Percentiles rank a stretch among this genome's conserved stretches.
phyloP scores from a whole-genome alignment of 371 early-diverging fungal species.

The Mortierella sp. region DNA sequence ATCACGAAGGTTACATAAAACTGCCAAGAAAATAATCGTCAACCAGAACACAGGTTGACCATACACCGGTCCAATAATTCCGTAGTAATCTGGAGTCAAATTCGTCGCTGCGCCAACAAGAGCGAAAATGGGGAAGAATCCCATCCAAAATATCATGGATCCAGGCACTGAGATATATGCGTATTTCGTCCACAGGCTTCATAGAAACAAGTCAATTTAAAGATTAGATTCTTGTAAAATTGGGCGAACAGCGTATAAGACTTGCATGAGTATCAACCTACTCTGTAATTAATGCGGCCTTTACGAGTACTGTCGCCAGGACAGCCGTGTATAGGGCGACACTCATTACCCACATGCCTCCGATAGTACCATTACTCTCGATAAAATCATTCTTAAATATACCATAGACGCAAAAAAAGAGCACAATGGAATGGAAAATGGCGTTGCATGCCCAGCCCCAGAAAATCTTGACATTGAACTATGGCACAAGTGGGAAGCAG shows the following conservation, averaged over 20 bases:
- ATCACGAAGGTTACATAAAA: conserved; percentile 88
- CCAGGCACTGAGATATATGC: conserved; percentile 86
- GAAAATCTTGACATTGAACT: conserved; percentile 92
- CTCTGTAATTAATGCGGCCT: conserved; percentile 89
- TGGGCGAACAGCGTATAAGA: not conserved
- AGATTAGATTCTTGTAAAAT: not conserved
- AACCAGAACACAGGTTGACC: conserved; percentile 90
- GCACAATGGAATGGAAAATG: conserved; percentile 83
- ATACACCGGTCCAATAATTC: conserved; percentile 81
- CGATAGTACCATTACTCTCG: conserved; percentile 70
- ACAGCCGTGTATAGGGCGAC: conserved; percentile 86
- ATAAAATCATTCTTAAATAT: conserved; percentile 74
- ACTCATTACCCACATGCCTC: conserved; percentile 87
- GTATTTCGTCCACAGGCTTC: conserved; percentile 87
- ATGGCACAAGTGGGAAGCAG: not conserved
- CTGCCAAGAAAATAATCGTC: conserved; percentile 83
- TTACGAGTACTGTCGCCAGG: conserved; percentile 83
- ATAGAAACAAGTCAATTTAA: not conserved
- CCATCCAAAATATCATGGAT: conserved; percentile 89
- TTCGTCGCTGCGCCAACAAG: conserved; percentile 81
- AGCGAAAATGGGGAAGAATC: conserved; percentile 87
- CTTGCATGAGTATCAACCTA: conserved; percentile 39
- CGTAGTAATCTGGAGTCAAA: conserved; percentile 86
- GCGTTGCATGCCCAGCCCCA: conserved; percentile 97
- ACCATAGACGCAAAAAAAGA: conserved; percentile 47